These are phyloP conservation scores for Talaromyces nanjingensis DNA, from an alignment of 495 filamentous ascomycete genomes.

Conservation along the genomic window DNA sequence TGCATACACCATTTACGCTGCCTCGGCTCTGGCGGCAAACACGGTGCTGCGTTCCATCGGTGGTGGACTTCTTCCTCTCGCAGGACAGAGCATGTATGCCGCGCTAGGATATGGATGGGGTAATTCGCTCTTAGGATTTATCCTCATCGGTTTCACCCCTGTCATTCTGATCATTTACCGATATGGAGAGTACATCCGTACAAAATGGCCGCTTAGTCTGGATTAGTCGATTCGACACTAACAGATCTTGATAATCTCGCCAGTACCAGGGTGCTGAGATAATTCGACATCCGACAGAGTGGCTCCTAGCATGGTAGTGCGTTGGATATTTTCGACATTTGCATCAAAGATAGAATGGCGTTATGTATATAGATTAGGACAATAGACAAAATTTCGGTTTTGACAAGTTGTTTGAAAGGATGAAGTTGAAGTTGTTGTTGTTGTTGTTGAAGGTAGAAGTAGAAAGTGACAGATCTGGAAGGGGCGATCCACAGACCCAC, in stretches of 20 bases:
- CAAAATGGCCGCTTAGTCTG: constrained; percentile 19
- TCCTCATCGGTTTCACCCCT: constrained; percentile 44
- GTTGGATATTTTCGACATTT: not conserved
- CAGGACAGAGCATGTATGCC: constrained; percentile 48
- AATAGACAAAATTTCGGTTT: not conserved
- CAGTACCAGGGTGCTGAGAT: not conserved
- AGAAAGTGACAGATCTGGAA: not conserved
- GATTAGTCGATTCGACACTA: not conserved
- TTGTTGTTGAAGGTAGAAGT: not conserved
- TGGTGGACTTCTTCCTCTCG: constrained; percentile 50
- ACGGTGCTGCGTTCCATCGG: constrained; percentile 52
- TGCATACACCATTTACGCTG: constrained; percentile 44
- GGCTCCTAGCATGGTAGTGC: not conserved
- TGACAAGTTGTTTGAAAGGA: not conserved
- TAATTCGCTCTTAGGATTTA: constrained; percentile 47
- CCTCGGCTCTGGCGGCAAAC: constrained; percentile 66
- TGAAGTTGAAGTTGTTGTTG: not conserved
- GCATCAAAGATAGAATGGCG: not conserved
- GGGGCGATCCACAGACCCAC: constrained; percentile 2
- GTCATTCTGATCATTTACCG: constrained; percentile 23
- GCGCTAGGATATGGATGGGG: constrained; percentile 52
- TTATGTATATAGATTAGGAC: not conserved
- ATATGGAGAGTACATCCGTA: constrained; percentile 26
- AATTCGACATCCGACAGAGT: not conserved
- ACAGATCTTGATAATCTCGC: not conserved